Percentiles rank a stretch among this genome's conserved stretches.
These are phyloP conservation scores for Myxozyma udenii DNA, from an alignment of 805 yeast genomes.

Conservation along the genomic window DNA sequence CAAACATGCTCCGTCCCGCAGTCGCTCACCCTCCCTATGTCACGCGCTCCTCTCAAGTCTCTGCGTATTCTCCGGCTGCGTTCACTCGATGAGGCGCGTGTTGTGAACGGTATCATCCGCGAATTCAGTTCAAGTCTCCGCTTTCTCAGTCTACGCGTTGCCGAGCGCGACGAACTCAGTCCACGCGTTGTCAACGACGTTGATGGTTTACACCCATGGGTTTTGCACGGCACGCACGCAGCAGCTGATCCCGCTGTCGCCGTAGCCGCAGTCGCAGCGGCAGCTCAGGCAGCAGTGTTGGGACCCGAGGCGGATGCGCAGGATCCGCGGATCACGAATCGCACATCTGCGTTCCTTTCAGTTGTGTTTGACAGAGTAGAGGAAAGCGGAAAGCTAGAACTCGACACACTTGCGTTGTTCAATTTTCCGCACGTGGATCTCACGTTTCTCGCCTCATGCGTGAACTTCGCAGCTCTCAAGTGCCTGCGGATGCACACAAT, in stretches of 20 bases:
- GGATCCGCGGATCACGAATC: conserved; percentile 2
- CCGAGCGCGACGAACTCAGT: conserved; percentile 12
- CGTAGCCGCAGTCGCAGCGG: too few species aligned
- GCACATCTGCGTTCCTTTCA: conserved; percentile 10
- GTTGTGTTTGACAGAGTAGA: conserved; percentile 7
- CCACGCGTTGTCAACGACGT: conserved; percentile 9
- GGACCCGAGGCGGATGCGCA: neutral
- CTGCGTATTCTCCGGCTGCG: conserved; percentile 13
- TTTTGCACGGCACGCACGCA: neutral
- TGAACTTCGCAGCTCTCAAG: conserved; percentile 4
- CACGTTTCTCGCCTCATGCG: conserved; percentile 4
- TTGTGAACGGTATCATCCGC: conserved; percentile 9
- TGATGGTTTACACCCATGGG: neutral
- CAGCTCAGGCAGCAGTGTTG: neutral
- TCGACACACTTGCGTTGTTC: conserved; percentile 21
- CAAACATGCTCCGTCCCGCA: conserved; percentile 24
- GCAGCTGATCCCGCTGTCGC: neutral
- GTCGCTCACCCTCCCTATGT: neutral
- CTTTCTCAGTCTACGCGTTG: conserved; percentile 18
- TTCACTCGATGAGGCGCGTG: conserved; percentile 21
- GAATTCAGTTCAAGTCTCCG: conserved; percentile 5
- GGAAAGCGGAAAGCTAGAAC: neutral
- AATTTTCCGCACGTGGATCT: conserved; percentile 20
- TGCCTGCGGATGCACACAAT: conserved; percentile 19
- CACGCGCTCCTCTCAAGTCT: conserved; percentile 6